Evolutionary conservation across 225 moss, liverwort and hornwort genomes (phyloP).

Genomic region (Bryoerythrophyllum caledonicum): DNA sequence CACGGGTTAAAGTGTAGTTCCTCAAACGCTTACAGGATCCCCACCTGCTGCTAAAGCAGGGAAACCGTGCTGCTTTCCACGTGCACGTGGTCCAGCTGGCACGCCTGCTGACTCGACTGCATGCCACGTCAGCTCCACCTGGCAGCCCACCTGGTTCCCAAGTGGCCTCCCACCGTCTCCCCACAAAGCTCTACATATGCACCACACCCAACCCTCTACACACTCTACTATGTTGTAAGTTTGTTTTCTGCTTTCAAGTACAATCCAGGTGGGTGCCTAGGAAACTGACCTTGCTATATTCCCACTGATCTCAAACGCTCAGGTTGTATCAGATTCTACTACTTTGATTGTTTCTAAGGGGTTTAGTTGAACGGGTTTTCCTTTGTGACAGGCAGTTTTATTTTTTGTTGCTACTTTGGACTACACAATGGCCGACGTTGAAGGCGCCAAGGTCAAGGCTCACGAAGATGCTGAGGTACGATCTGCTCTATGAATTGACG

Average conservation of each 20-base stretch:
- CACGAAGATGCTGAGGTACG: constrained; percentile 48
- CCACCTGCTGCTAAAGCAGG: too few relatives aligned
- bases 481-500: background rate
- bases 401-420: background rate
- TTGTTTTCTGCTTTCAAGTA: background rate
- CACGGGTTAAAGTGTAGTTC: too few relatives aligned
- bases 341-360: too few relatives aligned
- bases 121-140: constrained; percentile 4
- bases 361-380: too few relatives aligned
- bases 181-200: background rate
- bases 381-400: too few relatives aligned
- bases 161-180: constrained; percentile 8
- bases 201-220: too few relatives aligned
- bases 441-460: constrained; percentile 39
- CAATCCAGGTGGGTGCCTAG: background rate
- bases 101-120: background rate
- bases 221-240: background rate
- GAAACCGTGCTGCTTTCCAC: too few relatives aligned
- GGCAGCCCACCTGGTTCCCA: constrained; percentile 10
- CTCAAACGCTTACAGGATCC: too few relatives aligned
- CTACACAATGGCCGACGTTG: constrained; percentile 29
- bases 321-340: too few relatives aligned
- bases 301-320: too few relatives aligned
- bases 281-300: background rate
- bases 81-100: constrained; percentile 20